Conservation (phyloP, 495 filamentous ascomycete genomes). For the Cetradonia linearis region DNA sequence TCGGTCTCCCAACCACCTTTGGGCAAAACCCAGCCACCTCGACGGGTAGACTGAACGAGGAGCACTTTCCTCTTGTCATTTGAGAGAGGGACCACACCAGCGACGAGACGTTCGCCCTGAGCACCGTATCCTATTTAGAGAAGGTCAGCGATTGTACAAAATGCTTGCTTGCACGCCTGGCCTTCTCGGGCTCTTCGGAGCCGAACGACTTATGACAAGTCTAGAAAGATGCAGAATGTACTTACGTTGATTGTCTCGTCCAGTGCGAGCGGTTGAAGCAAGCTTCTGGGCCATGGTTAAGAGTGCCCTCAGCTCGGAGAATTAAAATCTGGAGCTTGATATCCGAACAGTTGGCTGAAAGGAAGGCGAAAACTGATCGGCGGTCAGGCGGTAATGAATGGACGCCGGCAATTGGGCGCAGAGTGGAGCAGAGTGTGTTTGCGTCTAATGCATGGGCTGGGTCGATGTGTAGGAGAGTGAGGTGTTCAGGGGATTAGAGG, state of each 20-base stretch:
- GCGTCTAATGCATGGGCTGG: constrained; percentile 5
- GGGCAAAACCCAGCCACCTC: constrained; percentile 87
- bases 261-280: constrained; percentile 38
- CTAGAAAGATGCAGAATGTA: neutral
- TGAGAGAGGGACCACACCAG: constrained; percentile 81
- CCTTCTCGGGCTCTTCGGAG: neutral
- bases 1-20: constrained; percentile 98
- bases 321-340: neutral
- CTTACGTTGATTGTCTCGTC: constrained; percentile 43
- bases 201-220: neutral
- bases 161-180: neutral
- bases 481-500: neutral
- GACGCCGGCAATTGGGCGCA: neutral
- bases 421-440: neutral
- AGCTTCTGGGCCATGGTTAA: constrained; percentile 25
- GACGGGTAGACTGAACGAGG: constrained; percentile 82
- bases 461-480: neutral
- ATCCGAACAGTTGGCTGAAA: neutral
- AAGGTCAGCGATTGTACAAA: constrained; percentile 10
- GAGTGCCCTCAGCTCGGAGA: neutral
- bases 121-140: constrained; percentile 67
- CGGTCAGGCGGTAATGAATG: neutral
- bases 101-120: constrained; percentile 88
- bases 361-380: neutral
- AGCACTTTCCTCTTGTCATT: constrained; percentile 69